Conservation (phyloP, 139 green algal genomes). For the Picochlorum sp. region DNA sequence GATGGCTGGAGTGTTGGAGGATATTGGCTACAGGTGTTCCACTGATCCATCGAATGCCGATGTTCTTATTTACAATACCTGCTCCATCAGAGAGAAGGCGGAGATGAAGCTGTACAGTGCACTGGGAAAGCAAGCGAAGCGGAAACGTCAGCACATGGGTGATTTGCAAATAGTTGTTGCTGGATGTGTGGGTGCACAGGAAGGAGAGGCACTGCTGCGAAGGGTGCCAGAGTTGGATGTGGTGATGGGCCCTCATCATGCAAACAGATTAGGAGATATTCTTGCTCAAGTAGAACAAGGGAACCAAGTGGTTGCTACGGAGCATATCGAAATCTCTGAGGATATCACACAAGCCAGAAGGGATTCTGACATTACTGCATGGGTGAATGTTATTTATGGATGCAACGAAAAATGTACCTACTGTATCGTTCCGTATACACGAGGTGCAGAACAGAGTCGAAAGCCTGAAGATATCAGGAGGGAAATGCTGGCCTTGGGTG, state of each 20-base stretch:
- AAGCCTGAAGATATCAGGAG: slow-evolving; percentile 48
- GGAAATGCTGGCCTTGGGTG: slow-evolving; percentile 79
- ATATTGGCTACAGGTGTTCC: slow-evolving; percentile 69
- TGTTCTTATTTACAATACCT: slow-evolving; percentile 98
- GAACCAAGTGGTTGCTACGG: slow-evolving; percentile 63
- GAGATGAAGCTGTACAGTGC: slow-evolving; percentile 93
- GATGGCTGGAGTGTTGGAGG: slow-evolving; percentile 90
- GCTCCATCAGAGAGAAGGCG: slow-evolving; percentile 91
- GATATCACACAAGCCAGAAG: slow-evolving; percentile 79
- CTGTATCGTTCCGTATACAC: slow-evolving; percentile 92
- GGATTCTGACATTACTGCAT: slow-evolving; percentile 82
- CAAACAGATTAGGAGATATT: slow-evolving; percentile 76
- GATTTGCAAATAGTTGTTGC: slow-evolving; percentile 84
- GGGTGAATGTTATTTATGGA: slow-evolving; percentile 98
- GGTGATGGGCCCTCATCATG: slow-evolving; percentile 96
- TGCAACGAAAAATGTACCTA: slow-evolving; percentile 99
- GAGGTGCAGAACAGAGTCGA: slow-evolving; percentile 88
- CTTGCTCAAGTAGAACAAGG: slow-evolving; percentile 69
- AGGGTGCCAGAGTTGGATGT: slow-evolving; percentile 94
- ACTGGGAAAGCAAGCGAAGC: slow-evolving; percentile 77
- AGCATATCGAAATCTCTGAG: slow-evolving; percentile 76
- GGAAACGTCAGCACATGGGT: slow-evolving; percentile 57
- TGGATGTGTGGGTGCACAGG: slow-evolving; percentile 86
- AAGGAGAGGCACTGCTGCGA: slow-evolving; percentile 78
- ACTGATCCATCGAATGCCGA: slow-evolving; percentile 69